Evolutionary conservation across 1,284 basidiomycete genomes (phyloP).

Genomic region (Apiotrichum sp.): DNA sequence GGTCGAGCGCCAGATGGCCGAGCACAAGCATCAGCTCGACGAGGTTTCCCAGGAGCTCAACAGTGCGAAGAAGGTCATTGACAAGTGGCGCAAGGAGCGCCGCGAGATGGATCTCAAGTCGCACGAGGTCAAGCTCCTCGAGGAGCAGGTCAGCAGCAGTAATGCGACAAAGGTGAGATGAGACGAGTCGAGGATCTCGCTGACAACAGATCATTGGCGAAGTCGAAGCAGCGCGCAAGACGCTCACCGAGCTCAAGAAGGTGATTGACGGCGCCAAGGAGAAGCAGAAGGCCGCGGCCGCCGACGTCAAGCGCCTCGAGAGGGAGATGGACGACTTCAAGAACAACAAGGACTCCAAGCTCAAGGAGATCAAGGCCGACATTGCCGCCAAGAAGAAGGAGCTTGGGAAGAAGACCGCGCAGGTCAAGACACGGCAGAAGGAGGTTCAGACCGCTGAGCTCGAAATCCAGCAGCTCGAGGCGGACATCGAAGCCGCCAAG

Average conservation of each 20-base stretch:
- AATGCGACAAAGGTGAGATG: conserved; percentile 73
- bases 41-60: conserved; percentile 59
- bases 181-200: not conserved
- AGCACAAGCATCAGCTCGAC: conserved; percentile 54
- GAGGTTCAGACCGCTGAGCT: conserved; percentile 80
- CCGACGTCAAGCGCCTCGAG: conserved; percentile 79
- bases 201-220: conserved; percentile 65
- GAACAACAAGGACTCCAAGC: conserved; percentile 95
- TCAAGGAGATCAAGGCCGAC: conserved; percentile 82
- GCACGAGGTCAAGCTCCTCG: conserved; percentile 76
- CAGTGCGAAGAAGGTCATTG: conserved; percentile 55
- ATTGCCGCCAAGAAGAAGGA: conserved; percentile 75
- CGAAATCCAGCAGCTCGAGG: conserved; percentile 79
- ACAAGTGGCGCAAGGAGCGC: conserved; percentile 62
- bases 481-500: conserved; percentile 64
- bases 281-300: conserved; percentile 68
- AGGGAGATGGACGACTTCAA: conserved; percentile 98
- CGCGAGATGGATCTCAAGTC: conserved; percentile 80
- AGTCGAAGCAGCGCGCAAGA: conserved; percentile 65
- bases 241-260: conserved; percentile 61
- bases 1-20: conserved; percentile 57
- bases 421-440: conserved; percentile 80
- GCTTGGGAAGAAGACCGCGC: conserved; percentile 70
- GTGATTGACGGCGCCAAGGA: conserved; percentile 63
- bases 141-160: conserved; percentile 80